These are phyloP conservation scores for Talaromyces ruber DNA, from an alignment of 495 filamentous ascomycete genomes.

Conservation along the genomic window DNA sequence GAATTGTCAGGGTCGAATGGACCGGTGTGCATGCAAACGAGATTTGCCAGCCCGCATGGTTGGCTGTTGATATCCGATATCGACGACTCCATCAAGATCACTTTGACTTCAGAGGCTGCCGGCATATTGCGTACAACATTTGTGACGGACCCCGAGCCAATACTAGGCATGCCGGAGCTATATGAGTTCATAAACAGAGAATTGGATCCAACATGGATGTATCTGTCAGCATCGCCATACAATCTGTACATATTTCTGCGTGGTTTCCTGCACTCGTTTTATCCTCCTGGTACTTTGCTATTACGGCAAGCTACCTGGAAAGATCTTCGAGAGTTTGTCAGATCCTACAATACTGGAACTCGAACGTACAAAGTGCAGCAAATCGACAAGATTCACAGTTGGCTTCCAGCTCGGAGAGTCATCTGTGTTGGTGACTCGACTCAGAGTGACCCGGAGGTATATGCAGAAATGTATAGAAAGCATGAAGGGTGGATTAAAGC, in stretches of 20 bases:
- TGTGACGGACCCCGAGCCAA: constrained; percentile 58
- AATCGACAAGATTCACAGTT: constrained; percentile 64
- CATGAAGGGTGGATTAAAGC: constrained; percentile 66
- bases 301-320: constrained; percentile 84
- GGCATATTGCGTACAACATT: constrained; percentile 82
- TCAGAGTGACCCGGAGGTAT: constrained; percentile 85
- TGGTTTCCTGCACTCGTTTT: constrained; percentile 56
- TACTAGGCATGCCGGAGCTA: constrained; percentile 75
- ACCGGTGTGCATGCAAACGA: constrained; percentile 50
- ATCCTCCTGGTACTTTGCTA: constrained; percentile 68
- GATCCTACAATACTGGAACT: constrained; percentile 70
- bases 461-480: constrained; percentile 60
- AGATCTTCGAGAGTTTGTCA: constrained; percentile 70
- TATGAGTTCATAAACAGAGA: constrained; percentile 55
- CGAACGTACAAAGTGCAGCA: constrained; percentile 80
- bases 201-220: constrained; percentile 72
- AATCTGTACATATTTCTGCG: constrained; percentile 88
- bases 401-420: constrained; percentile 71
- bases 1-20: constrained; percentile 28
- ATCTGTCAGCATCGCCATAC: constrained; percentile 90
- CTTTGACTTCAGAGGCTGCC: constrained; percentile 66
- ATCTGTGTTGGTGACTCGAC: constrained; percentile 86
- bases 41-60: constrained; percentile 67
- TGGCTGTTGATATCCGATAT: constrained; percentile 90
- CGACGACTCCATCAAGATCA: constrained; percentile 93